phyloP scores from a whole-genome alignment of 345 rosid genomes.

The Hibiscus syriacus region DNA sequence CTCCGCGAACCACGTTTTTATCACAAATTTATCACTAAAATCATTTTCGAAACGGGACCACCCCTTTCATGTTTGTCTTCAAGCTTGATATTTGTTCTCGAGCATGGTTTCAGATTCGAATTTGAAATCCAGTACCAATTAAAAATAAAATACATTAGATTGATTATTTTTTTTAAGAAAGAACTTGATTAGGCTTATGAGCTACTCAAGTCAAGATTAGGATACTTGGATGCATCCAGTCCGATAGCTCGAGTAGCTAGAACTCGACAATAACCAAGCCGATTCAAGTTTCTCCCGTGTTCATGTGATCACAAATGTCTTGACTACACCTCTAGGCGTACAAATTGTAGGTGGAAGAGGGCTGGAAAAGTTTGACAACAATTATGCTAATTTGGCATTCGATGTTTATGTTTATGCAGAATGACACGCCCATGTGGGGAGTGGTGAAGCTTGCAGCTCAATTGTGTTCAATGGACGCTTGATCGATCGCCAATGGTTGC shows the following conservation, averaged over 20 bases:
- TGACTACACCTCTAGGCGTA: not conserved
- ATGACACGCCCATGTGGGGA: slow-evolving; percentile 76
- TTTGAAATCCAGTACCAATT: too few relatives aligned
- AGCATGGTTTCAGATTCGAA: too few relatives aligned
- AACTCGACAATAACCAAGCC: not conserved
- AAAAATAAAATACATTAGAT: too few relatives aligned
- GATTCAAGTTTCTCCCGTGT: not conserved
- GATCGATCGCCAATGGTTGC: not conserved
- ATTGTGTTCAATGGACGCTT: slow-evolving; percentile 35
- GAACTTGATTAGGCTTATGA: too few relatives aligned
- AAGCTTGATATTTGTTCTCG: too few relatives aligned
- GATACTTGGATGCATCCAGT: too few relatives aligned
- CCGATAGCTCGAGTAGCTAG: not conserved
- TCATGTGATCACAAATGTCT: not conserved
- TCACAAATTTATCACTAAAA: too few relatives aligned
- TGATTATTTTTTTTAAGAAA: too few relatives aligned
- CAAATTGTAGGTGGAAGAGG: not conserved
- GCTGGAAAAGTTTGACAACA: not conserved
- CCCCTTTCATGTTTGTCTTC: too few relatives aligned
- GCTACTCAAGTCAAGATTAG: too few relatives aligned
- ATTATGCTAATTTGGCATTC: not conserved
- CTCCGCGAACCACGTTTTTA: too few relatives aligned
- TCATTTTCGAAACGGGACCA: too few relatives aligned
- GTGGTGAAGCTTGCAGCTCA: slow-evolving; percentile 52
- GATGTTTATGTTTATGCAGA: slow-evolving; percentile 27